Evolutionary conservation across 2,329 filamentous ascomycete genomes (phyloP).

Genomic region (Incumbomyces lentus): DNA sequence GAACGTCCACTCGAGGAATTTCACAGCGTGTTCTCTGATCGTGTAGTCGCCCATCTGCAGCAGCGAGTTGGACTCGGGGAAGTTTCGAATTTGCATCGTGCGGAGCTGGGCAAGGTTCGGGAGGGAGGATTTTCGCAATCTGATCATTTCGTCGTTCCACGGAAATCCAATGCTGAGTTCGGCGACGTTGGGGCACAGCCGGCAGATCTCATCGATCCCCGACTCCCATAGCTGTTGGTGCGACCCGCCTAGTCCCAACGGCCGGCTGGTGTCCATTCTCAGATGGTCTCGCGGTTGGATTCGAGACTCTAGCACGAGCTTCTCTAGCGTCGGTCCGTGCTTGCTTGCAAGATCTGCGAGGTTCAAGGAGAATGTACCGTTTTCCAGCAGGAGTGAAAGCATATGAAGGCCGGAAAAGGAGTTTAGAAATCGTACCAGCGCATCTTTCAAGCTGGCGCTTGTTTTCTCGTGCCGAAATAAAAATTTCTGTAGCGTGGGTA

Average conservation of each 20-base stretch:
- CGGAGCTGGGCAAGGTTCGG: constrained; percentile 15
- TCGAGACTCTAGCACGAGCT: constrained; percentile 19
- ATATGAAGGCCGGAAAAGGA: constrained; percentile 19
- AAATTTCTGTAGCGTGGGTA: constrained; percentile 15
- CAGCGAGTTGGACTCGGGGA: constrained; percentile 17
- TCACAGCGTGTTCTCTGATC: constrained; percentile 20
- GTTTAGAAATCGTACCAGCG: constrained; percentile 15
- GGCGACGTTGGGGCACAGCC: constrained; percentile 17
- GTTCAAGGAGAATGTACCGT: constrained; percentile 16
- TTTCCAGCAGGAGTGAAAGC: constrained; percentile 20
- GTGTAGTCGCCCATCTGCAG: constrained; percentile 20
- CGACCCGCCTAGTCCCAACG: constrained; percentile 20
- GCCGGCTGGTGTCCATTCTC: constrained; percentile 18
- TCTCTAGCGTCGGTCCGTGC: constrained; percentile 18
- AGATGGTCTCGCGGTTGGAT: constrained; percentile 21
- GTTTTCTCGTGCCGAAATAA: constrained; percentile 18
- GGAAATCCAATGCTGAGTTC: constrained; percentile 21
- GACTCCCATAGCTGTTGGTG: constrained; percentile 20
- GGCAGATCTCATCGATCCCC: constrained; percentile 18
- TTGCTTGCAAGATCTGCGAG: constrained; percentile 14
- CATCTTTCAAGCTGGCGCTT: constrained; percentile 13
- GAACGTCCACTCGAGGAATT: constrained; percentile 22
- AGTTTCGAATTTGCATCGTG: constrained; percentile 22
- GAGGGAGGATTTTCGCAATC: constrained; percentile 16
- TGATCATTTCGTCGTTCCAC: constrained; percentile 20